A percentile compares a stretch with the other conserved stretches of the same genome.
These are phyloP conservation scores for Pichia sp. DNA, from an alignment of 1,139 yeast species.

Conservation along the genomic window DNA sequence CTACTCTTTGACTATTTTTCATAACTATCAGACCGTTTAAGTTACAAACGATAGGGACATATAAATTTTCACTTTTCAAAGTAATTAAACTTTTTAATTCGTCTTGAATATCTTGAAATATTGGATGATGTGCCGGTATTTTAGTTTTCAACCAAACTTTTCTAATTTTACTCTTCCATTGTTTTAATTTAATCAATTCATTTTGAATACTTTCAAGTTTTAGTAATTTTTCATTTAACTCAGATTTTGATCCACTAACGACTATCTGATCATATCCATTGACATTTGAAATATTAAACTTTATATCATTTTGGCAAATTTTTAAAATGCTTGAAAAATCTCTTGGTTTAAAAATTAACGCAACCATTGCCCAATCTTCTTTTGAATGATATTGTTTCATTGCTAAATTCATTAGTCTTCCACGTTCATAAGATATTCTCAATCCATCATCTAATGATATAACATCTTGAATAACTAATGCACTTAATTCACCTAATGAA, in stretches of 20 bases:
- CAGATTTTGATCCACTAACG: slow-evolving; percentile 25
- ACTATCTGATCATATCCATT: slow-evolving; percentile 33
- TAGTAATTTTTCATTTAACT: slow-evolving; percentile 13
- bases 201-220: slow-evolving; percentile 14
- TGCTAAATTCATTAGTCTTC: slow-evolving; percentile 29
- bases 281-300: slow-evolving; percentile 27
- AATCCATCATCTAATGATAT: slow-evolving; percentile 26
- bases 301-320: slow-evolving; percentile 13
- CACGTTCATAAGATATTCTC: slow-evolving; percentile 25
- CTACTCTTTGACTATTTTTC: slow-evolving; percentile 16
- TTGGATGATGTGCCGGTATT: slow-evolving; percentile 30
- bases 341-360: slow-evolving; percentile 25
- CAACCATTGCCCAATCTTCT: slow-evolving; percentile 27
- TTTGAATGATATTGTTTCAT: background rate
- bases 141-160: slow-evolving; percentile 24
- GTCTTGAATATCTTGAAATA: slow-evolving; percentile 23
- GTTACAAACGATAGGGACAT: slow-evolving; percentile 26
- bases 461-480: slow-evolving; percentile 25
- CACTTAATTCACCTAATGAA: slow-evolving; percentile 32
- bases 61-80: slow-evolving; percentile 8
- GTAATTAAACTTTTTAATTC: slow-evolving; percentile 17
- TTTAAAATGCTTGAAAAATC: slow-evolving; percentile 19
- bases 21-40: slow-evolving; percentile 22
- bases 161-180: slow-evolving; percentile 22
- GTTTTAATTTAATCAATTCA: slow-evolving; percentile 13